Conservation (phyloP, 2,329 filamentous ascomycete species). For the Dactylonectria estremocensis region DNA sequence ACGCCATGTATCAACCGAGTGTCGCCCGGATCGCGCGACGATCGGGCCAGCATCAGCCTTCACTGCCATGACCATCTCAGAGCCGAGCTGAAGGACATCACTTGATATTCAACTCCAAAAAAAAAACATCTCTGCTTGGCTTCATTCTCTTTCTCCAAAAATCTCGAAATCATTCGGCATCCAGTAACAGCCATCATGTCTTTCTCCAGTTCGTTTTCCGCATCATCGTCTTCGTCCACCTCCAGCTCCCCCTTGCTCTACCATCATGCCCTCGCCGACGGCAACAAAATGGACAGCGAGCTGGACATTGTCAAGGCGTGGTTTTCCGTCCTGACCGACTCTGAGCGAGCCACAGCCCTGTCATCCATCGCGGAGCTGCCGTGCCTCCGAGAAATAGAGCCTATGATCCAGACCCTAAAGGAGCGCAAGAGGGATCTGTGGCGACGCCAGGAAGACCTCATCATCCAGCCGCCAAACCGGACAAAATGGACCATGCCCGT, state of each 20-base stretch:
- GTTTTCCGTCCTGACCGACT: constrained; percentile 45
- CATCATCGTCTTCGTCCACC: constrained; percentile 35
- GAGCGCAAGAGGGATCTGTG: constrained; percentile 46
- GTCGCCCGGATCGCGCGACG: constrained; percentile 31
- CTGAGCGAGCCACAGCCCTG: constrained; percentile 40
- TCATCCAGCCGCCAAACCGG: constrained; percentile 42
- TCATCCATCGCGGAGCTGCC: constrained; percentile 44
- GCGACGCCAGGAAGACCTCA: constrained; percentile 44
- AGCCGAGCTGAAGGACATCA: constrained; percentile 22
- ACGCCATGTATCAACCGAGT: constrained; percentile 46
- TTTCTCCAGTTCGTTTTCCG: constrained; percentile 40
- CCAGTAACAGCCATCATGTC: constrained; percentile 22
- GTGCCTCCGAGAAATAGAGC: constrained; percentile 46
- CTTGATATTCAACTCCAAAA: too few relatives aligned
- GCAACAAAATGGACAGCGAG: constrained; percentile 38
- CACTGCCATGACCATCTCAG: constrained; percentile 31
- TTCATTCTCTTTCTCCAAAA: constrained; percentile 16
- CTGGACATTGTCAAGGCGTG: constrained; percentile 46
- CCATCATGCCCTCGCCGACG: constrained; percentile 30
- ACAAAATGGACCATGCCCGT: constrained; percentile 46
- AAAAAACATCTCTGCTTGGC: constrained; percentile 9
- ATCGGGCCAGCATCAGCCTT: constrained; percentile 31
- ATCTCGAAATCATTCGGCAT: constrained; percentile 12
- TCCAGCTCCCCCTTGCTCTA: constrained; percentile 44
- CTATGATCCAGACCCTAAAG: constrained; percentile 46